Percentiles rank a stretch among this genome's conserved stretches.
Evolutionary conservation across 345 rosid species (phyloP).

Genomic region (Salix arbutifolia): DNA sequence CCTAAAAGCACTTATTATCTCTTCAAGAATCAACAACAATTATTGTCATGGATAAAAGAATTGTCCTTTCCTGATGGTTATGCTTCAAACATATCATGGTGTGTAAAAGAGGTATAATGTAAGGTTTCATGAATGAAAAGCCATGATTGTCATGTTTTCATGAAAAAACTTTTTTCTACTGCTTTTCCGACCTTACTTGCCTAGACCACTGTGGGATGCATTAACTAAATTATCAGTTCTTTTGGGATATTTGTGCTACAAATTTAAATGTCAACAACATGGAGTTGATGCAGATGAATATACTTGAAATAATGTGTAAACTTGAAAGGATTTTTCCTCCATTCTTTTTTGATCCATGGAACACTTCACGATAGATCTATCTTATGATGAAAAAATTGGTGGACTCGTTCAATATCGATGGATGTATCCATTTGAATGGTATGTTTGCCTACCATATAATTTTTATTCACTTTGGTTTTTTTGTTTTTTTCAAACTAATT

Average conservation of each 20-base stretch:
- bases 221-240: not conserved
- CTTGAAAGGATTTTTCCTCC: not conserved
- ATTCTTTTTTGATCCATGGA: not conserved
- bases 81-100: not conserved
- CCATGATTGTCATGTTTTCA: not conserved
- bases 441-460: not conserved
- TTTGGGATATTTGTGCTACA: not conserved
- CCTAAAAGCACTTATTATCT: no score
- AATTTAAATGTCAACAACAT: not conserved
- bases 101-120: not conserved
- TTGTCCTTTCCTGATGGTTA: slow-evolving; percentile 1
- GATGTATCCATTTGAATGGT: slow-evolving; percentile 16
- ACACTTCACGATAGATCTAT: not conserved
- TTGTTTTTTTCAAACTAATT: not conserved
- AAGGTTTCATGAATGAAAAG: not conserved
- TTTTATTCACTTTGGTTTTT: not conserved
- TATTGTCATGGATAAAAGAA: not conserved
- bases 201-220: not conserved
- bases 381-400: not conserved
- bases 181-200: not conserved
- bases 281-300: not conserved
- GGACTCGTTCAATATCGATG: slow-evolving; percentile 6
- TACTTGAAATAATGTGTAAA: not conserved
- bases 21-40: not conserved
- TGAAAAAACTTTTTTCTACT: not conserved